phyloP scores from a whole-genome alignment of 2,329 filamentous ascomycete species.

The Mycosphaerelloides madeirae region DNA sequence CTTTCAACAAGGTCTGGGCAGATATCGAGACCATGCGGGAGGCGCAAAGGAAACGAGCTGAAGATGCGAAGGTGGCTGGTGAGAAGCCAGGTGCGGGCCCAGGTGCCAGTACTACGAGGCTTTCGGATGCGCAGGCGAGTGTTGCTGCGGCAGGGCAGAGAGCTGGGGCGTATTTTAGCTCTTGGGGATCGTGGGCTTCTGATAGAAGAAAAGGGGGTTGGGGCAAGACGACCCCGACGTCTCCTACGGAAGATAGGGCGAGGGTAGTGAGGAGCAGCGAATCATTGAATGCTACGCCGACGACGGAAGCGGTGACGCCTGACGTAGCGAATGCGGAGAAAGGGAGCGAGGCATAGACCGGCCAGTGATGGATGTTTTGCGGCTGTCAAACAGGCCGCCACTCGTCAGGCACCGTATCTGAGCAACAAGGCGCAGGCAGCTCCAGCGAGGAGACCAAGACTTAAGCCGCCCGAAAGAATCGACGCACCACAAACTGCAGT shows the following conservation, averaged over 20 bases:
- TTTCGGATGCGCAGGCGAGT: constrained; percentile 52
- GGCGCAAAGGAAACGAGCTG: constrained; percentile 60
- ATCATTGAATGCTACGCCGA: not conserved
- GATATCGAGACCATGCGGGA: constrained; percentile 82
- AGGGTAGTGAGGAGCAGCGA: not conserved
- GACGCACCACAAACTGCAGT: too few species aligned
- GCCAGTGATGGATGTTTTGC: too few species aligned
- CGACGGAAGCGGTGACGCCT: not conserved
- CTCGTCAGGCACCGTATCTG: too few species aligned
- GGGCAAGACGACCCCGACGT: not conserved
- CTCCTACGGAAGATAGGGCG: not conserved
- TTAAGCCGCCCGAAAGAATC: too few species aligned
- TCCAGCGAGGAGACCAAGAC: too few species aligned
- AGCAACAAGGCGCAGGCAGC: too few species aligned
- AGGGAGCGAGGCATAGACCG: too few species aligned
- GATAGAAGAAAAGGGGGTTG: constrained; percentile 61
- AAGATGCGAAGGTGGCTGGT: constrained; percentile 40
- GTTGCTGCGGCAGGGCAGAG: constrained; percentile 51
- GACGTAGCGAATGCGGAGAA: too few species aligned
- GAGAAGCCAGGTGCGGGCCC: constrained; percentile 36
- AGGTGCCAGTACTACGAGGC: constrained; percentile 50
- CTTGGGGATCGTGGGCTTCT: constrained; percentile 61
- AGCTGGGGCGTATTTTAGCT: constrained; percentile 59
- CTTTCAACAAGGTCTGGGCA: constrained; percentile 83
- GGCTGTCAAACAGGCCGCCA: too few species aligned